Base-by-base conservation (phyloP, 176 grass and related monocot species). In the Lolium rigidum region DNA sequence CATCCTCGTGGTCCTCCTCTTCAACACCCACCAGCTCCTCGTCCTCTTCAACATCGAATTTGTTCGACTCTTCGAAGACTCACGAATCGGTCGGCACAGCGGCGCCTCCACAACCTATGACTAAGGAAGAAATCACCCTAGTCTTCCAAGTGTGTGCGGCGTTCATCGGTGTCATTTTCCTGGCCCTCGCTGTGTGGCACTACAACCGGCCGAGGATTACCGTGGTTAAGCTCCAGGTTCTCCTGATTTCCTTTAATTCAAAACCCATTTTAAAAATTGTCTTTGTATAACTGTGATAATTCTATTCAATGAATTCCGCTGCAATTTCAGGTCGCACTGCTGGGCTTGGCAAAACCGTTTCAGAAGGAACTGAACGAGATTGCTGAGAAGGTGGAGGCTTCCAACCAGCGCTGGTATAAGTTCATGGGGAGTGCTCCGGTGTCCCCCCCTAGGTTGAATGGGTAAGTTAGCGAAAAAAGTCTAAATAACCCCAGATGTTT, bases 341-440 rank as follows among this genome's bases (percentile, higher is more conserved):
- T 70, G 51, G 74, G 81, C 15, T 0, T 43, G 44, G 81, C 81
- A 15, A 88, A 83, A 54, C 78, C 65, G 15, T 44, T 88, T 5
- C 87, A 88, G 6, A 84, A 72, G 46, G 87, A 84, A 52, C 55
- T 84, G 54, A 84, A 88, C 28, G 56, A 79, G 55, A 88, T 84
- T 55, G 74, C 81, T 7, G 87, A 88, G 10, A 88, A n/a, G 28
- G 81, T 79, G 28, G 28, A 83, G 16, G 64, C 26, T 31, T 88
- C 87, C 6, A 73, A 70, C 57, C 74, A 28, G 60, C 81, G 74
- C 6, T 84, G 74, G 81, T 79, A 84, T 2, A 88, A 88, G 55
- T 88, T n/a, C n/a, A n/a, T n/a, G n/a, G n/a, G n/a, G n/a, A n/a
- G n/a, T n/a, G n/a, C n/a, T n/a, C n/a, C n/a, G n/a, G n/a, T n/a